Evolutionary conservation across 768 basidiomycete genomes (phyloP).

Genomic region (Inosperma sp.): DNA sequence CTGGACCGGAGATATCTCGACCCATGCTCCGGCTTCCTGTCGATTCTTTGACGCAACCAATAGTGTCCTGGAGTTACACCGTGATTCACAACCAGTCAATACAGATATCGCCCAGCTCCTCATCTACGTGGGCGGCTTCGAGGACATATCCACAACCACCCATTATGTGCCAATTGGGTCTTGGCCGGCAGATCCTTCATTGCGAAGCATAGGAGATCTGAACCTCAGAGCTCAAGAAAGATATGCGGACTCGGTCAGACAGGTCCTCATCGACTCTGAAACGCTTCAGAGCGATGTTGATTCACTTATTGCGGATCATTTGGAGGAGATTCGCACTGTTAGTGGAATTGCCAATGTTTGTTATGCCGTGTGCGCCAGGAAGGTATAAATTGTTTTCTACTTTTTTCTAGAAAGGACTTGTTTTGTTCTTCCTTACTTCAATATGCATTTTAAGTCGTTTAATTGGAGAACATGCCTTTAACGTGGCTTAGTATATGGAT

Average conservation of each 20-base stretch:
- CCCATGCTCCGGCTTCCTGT: constrained; percentile 37
- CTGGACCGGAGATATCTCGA: constrained; percentile 23
- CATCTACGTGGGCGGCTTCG: constrained; percentile 36
- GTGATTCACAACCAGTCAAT: constrained; percentile 39
- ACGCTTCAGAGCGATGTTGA: constrained; percentile 34
- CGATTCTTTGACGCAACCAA: constrained; percentile 38
- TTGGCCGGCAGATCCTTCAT: constrained; percentile 39
- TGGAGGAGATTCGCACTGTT: constrained; percentile 43
- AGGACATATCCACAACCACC: constrained; percentile 30
- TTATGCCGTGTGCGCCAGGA: constrained; percentile 46
- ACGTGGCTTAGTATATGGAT: no score
- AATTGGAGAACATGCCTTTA: no score
- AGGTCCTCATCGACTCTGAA: constrained; percentile 42
- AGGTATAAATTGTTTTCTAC: constrained; percentile 13
- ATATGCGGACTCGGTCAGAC: constrained; percentile 47
- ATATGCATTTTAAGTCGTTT: no score
- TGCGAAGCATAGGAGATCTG: constrained; percentile 37
- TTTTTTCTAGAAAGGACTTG: no score
- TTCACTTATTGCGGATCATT: constrained; percentile 37
- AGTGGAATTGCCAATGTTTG: constrained; percentile 47
- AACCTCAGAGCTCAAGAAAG: constrained; percentile 36
- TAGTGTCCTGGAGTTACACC: constrained; percentile 27
- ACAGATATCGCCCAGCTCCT: constrained; percentile 37
- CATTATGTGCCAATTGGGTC: constrained; percentile 53
- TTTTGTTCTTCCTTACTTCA: no score